Percentiles rank a stretch among this genome's conserved stretches.
Conservation (phyloP, 1,284 basidiomycete genomes). For the Apiotrichum montevideense region DNA sequence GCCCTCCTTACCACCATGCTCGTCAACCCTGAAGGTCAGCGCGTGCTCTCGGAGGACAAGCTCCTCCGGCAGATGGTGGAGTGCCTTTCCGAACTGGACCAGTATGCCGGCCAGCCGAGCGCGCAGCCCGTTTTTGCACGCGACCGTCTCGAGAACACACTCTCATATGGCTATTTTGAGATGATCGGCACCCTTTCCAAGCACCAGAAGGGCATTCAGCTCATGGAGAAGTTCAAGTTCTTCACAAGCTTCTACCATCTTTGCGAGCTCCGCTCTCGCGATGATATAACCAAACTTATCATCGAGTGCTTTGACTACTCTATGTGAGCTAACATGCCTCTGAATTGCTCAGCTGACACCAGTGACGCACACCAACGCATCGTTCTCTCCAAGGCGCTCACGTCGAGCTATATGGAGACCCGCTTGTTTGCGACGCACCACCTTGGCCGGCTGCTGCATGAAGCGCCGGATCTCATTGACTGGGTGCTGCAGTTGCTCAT, state of each 20-base stretch:
- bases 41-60: constrained; percentile 80
- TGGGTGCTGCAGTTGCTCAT: constrained; percentile 86
- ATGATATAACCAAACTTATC: constrained; percentile 84
- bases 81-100: constrained; percentile 86
- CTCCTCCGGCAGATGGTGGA: constrained; percentile 79
- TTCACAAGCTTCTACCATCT: constrained; percentile 94
- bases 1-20: constrained; percentile 76
- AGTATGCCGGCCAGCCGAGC: constrained; percentile 50
- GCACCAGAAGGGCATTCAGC: constrained; percentile 79
- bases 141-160: constrained; percentile 69
- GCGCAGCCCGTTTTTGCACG: constrained; percentile 75
- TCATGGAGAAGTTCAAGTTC: constrained; percentile 84
- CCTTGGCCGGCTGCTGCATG: constrained; percentile 61
- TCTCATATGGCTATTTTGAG: constrained; percentile 90
- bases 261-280: constrained; percentile 79
- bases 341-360: too few relatives aligned
- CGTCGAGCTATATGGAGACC: constrained; percentile 82
- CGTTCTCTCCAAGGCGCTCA: constrained; percentile 85
- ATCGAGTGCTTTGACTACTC: constrained; percentile 88
- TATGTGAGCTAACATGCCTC: constrained; percentile 48
- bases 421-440: constrained; percentile 83
- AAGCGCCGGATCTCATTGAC: constrained; percentile 55
- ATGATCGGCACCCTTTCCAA: constrained; percentile 89
- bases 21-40: constrained; percentile 71
- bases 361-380: constrained; percentile 81